Evolutionary conservation across 2,329 filamentous ascomycete species (phyloP).

Genomic region (Neofusicoccum ribis): DNA sequence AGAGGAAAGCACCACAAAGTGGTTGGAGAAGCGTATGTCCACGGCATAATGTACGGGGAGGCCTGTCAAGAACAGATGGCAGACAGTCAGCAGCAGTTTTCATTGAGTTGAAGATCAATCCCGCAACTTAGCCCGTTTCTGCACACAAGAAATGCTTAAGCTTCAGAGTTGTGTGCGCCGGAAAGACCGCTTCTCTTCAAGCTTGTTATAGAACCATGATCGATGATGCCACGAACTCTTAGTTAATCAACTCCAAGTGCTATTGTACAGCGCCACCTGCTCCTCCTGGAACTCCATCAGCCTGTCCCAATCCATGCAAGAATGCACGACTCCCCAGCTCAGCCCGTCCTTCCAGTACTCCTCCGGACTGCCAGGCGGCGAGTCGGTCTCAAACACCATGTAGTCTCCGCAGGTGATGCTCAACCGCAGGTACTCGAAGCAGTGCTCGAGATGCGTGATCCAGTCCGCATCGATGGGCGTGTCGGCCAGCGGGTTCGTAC

Average conservation of each 20-base stretch:
- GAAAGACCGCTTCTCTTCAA: no score
- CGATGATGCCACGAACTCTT: no score
- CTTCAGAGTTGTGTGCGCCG: no score
- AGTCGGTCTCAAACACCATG: slow-evolving; percentile 30
- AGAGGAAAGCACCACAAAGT: no score
- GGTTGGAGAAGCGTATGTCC: no score
- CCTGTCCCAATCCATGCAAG: not conserved
- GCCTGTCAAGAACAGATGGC: no score
- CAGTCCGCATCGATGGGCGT: not conserved
- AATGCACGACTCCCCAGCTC: not conserved
- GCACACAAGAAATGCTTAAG: no score
- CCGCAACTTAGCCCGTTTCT: no score
- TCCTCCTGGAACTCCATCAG: not conserved
- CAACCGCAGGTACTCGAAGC: slow-evolving; percentile 42
- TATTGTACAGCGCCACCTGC: not conserved
- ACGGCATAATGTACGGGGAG: no score
- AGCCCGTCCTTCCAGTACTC: slow-evolving; percentile 1
- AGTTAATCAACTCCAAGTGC: not conserved
- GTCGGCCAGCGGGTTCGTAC: not conserved
- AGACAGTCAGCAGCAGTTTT: no score
- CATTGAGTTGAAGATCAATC: no score
- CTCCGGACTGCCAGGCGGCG: not conserved
- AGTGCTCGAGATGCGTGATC: slow-evolving; percentile 39
- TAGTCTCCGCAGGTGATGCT: slow-evolving; percentile 39
- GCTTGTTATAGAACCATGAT: no score